Conservation (phyloP, 2,329 filamentous ascomycete species). For the Decorospora gaudefroyi region DNA sequence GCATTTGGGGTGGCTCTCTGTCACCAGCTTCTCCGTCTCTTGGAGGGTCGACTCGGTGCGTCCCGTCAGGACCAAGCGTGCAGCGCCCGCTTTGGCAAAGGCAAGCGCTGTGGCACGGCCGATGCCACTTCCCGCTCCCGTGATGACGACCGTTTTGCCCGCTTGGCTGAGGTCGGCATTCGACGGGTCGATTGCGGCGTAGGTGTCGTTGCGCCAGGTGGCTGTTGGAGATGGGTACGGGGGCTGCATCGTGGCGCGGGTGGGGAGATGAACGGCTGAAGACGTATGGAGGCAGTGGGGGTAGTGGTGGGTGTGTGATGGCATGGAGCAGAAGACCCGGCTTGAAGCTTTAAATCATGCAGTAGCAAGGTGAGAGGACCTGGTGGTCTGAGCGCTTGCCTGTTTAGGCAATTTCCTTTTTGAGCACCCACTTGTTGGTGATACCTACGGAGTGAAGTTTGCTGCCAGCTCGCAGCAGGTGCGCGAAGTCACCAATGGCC, state of each 20-base stretch:
- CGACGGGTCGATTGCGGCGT: neutral
- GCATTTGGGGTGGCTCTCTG: slow-evolving; percentile 15
- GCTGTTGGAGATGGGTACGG: slow-evolving; percentile 12
- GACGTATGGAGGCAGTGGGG: no score
- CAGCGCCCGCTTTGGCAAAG: slow-evolving; percentile 54
- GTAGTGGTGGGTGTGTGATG: no score
- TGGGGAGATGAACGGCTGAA: no score
- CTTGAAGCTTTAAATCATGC: no score
- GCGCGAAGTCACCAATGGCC: no score
- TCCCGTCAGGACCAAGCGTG: slow-evolving; percentile 52
- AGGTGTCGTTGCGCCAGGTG: slow-evolving; percentile 20
- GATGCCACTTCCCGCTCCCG: slow-evolving; percentile 50
- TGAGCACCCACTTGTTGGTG: no score
- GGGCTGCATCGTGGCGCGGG: neutral
- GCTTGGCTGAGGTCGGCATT: slow-evolving; percentile 6
- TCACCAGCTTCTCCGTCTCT: slow-evolving; percentile 42
- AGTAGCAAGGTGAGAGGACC: no score
- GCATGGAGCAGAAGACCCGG: no score
- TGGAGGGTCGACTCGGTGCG: slow-evolving; percentile 43
- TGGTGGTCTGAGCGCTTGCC: no score
- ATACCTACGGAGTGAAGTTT: no score
- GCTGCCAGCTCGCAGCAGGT: no score
- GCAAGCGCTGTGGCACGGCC: slow-evolving; percentile 50
- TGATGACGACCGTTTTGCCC: slow-evolving; percentile 25
- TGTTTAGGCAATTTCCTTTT: no score